Base-by-base conservation (phyloP, 306 rosid genomes). In the Cucurbita argyrosperma region DNA sequence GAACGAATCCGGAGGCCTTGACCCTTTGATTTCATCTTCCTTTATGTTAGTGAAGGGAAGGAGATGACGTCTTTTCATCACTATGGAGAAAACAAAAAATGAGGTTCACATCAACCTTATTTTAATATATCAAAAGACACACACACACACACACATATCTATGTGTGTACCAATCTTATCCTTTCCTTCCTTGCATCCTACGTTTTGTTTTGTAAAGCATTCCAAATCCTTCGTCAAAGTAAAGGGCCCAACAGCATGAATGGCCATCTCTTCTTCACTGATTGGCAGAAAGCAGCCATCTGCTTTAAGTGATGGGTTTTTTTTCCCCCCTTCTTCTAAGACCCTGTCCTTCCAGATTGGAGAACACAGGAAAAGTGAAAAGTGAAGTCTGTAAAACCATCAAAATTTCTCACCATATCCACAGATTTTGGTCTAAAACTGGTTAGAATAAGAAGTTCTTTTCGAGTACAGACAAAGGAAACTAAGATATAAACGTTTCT, bases 181-280 rank as follows among this genome's bases (percentile, higher is more conserved):
- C 69, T 64, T 64, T 1, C 10, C 7, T 16, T 61, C 50, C 30
- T 65, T 65, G 0, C 53, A 13, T 42, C 30, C 42, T 64, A 64
- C 71, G 51, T 64, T 64, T 42, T 64, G 71, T 65, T 62, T 54
- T 62, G 49, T 42, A 65, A 46, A 68, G 73, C 21, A 68, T 12
- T 68, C 54, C 54, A 46, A 68, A 68, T 47, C 42, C 56, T 46
- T 68, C 30, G 54, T 68, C 73, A 68, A 68, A 68, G 56, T 12
- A 68, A 46, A 46, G 73, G 73, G 73, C 42, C 73, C 73, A 68
- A 21, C 54, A 11, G 54, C n/a, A 65, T 65, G 72, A 19, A 45
- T 40, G n/a, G 52, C 72, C 72, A 65, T 65, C 30, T 65, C 51
- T 43, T 45, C 54, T 10, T 43, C 47, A 46, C 55, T 45, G 30